A percentile compares a stretch with the other conserved stretches of the same genome.
Evolutionary conservation across 1,139 yeast genomes (phyloP).

Genomic region (Yamadazyma triangularis): DNA sequence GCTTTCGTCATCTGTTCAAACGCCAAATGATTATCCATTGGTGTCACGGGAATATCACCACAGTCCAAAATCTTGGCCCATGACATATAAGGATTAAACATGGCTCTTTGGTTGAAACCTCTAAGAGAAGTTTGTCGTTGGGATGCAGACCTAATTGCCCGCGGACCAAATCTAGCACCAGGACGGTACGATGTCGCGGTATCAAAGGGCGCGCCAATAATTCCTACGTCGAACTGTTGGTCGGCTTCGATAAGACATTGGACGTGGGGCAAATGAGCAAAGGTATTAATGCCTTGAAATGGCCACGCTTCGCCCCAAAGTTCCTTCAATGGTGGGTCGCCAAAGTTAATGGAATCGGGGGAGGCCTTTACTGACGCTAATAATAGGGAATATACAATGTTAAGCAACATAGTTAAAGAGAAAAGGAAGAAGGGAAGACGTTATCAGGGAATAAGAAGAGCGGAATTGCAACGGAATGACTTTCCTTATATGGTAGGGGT

Average conservation of each 20-base stretch:
- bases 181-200: constrained; percentile 71
- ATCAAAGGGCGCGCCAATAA: constrained; percentile 76
- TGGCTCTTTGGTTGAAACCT: constrained; percentile 67
- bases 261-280: constrained; percentile 64
- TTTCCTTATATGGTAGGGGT: no score
- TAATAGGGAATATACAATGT: no score
- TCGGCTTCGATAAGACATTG: constrained; percentile 51
- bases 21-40: constrained; percentile 70
- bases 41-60: constrained; percentile 78
- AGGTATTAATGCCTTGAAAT: constrained; percentile 65
- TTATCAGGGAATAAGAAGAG: no score
- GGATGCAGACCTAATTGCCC: constrained; percentile 69
- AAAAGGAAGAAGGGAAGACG: no score
- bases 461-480: no score
- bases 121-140: constrained; percentile 64
- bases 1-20: constrained; percentile 68
- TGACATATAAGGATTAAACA: constrained; percentile 55
- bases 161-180: constrained; percentile 79
- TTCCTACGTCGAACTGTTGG: constrained; percentile 54
- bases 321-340: constrained; percentile 37
- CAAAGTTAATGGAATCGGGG: constrained; percentile 7
- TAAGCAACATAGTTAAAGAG: no score
- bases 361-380: no score
- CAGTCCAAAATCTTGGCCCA: constrained; percentile 75
- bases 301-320: constrained; percentile 68